Conservation (phyloP, 768 basidiomycete species). For the Boletus rufocinnamomeus region DNA sequence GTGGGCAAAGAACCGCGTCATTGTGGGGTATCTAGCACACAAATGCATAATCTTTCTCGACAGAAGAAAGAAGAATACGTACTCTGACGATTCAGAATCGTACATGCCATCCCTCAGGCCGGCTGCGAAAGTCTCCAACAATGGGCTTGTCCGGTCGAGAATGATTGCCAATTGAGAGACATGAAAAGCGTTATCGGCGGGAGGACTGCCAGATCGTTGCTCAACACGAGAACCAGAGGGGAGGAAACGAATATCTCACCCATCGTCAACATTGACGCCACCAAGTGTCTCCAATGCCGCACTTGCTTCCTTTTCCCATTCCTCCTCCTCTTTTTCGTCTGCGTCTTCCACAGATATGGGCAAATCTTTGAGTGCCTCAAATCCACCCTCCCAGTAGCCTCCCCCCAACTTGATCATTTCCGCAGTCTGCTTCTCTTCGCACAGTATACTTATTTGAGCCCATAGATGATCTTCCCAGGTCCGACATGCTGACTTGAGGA, state of each 20-base stretch:
- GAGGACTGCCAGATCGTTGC: conserved; percentile 40
- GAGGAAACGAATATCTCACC: conserved; percentile 42
- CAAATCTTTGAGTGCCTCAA: conserved; percentile 46
- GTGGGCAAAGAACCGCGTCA: conserved; percentile 93
- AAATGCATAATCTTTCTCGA: neutral
- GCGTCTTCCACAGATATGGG: conserved; percentile 25
- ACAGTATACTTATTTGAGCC: conserved; percentile 81
- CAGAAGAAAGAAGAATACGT: conserved; percentile 28
- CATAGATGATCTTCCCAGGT: conserved; percentile 97
- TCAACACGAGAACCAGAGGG: conserved; percentile 5
- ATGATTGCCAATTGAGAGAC: conserved; percentile 81
- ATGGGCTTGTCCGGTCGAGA: conserved; percentile 60
- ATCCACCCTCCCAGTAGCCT: conserved; percentile 79
- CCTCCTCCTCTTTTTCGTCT: conserved; percentile 47
- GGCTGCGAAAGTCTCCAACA: conserved; percentile 69
- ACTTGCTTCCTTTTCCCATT: conserved; percentile 68
- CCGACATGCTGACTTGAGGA: conserved; percentile 73
- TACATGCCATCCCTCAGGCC: conserved; percentile 56
- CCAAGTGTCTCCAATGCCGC: conserved; percentile 58
- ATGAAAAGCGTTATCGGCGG: conserved; percentile 76
- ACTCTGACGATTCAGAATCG: conserved; percentile 56
- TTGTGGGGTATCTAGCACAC: conserved; percentile 56
- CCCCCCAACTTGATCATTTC: conserved; percentile 65
- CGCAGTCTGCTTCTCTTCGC: conserved; percentile 76
- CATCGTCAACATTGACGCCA: conserved; percentile 60